Percentiles rank a stretch among this genome's conserved stretches.
These are phyloP conservation scores for Aspergillus texensis DNA, from an alignment of 2,329 filamentous ascomycete genomes.

Conservation along the genomic window DNA sequence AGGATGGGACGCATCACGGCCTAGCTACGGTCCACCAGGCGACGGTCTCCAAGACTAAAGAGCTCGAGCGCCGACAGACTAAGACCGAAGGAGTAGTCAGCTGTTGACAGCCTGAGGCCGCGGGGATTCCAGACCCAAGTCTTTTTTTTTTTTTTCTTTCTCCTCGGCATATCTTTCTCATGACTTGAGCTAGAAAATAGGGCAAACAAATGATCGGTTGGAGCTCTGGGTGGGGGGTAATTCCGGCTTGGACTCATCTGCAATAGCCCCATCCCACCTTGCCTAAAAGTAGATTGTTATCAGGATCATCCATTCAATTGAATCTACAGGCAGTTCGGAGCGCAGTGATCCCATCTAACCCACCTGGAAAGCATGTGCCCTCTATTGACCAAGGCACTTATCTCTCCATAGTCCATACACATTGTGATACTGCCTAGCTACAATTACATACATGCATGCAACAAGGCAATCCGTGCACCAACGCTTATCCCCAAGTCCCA, in stretches of 20 bases:
- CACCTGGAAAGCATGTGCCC: not conserved
- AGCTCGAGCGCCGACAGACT: not conserved
- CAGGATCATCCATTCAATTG: not conserved
- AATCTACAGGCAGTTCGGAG: not conserved
- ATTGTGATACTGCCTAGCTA: not conserved
- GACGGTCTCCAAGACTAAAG: not conserved
- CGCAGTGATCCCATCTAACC: not conserved
- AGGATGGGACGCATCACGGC: constrained; percentile 10
- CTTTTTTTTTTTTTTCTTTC: not conserved
- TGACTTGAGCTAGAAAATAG: no score
- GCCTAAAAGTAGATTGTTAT: not conserved
- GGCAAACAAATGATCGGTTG: not conserved
- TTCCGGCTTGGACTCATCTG: not conserved
- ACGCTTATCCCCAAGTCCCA: not conserved
- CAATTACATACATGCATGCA: not conserved
- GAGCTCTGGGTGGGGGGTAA: not conserved
- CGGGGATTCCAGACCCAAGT: not conserved
- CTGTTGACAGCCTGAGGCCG: not conserved
- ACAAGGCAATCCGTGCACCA: not conserved
- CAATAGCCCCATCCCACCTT: not conserved
- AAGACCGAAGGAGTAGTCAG: not conserved
- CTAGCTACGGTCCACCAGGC: not conserved
- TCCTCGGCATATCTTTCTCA: not conserved
- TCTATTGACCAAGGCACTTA: not conserved
- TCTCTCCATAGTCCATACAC: not conserved